Conservation (phyloP, 73 alveolate genomes). For the Uronychia binucleata region DNA sequence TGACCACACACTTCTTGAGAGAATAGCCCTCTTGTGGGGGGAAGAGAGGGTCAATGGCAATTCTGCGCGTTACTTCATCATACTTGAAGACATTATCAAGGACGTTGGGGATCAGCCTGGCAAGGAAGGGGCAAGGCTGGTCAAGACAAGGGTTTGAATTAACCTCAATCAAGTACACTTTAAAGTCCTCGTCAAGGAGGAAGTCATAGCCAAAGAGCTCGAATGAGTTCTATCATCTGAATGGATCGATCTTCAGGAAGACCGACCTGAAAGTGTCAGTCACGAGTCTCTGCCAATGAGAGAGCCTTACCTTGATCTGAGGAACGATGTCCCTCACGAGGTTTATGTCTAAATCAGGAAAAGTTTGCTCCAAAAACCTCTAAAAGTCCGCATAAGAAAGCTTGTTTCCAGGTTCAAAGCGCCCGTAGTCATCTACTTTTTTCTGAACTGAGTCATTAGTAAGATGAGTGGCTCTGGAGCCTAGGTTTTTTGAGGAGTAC, state of each 20-base stretch:
- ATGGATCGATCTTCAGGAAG: slow-evolving; percentile 58
- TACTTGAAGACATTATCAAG: slow-evolving; percentile 82
- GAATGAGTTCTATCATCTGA: slow-evolving; percentile 48
- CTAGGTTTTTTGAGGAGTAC: slow-evolving; percentile 37
- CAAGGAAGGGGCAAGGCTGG: slow-evolving; percentile 86
- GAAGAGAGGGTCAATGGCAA: slow-evolving; percentile 88
- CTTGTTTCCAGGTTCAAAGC: slow-evolving; percentile 64
- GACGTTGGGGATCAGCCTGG: slow-evolving; percentile 86
- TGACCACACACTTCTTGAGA: neutral
- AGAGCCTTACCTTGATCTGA: slow-evolving; percentile 20
- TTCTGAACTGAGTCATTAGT: slow-evolving; percentile 75
- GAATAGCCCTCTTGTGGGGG: slow-evolving; percentile 60
- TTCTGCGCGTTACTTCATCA: slow-evolving; percentile 30
- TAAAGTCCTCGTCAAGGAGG: slow-evolving; percentile 50
- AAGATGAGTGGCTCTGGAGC: slow-evolving; percentile 55
- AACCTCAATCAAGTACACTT: too few relatives aligned
- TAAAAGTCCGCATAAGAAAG: slow-evolving; percentile 47
- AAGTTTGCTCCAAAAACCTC: slow-evolving; percentile 17
- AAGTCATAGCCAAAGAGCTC: slow-evolving; percentile 95
- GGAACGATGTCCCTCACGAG: slow-evolving; percentile 44
- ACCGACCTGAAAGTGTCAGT: slow-evolving; percentile 66
- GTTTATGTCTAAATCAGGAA: slow-evolving; percentile 17
- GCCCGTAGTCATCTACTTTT: slow-evolving; percentile 62
- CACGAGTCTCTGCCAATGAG: slow-evolving; percentile 2
- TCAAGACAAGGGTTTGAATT: slow-evolving; percentile 99